A percentile compares a stretch with the other conserved stretches of the same genome.
Evolutionary conservation across 2,329 filamentous ascomycete species (phyloP).

Genomic region (Colletotrichum brevisporum): DNA sequence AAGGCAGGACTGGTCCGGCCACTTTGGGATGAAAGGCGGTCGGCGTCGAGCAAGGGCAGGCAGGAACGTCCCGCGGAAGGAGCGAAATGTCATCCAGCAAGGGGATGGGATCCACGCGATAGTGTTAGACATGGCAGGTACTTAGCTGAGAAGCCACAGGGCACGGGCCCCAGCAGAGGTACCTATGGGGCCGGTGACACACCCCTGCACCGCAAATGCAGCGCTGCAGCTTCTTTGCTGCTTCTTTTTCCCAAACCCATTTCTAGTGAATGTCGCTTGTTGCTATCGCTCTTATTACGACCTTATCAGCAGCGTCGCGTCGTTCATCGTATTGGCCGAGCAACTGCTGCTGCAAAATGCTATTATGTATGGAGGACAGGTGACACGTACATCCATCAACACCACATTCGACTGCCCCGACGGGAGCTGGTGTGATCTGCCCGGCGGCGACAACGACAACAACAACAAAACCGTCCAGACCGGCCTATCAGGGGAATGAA

Average conservation of each 20-base stretch:
- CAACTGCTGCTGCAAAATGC: too few relatives aligned
- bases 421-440: slow-evolving; percentile 28
- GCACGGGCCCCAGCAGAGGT: slow-evolving; percentile 16
- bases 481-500: slow-evolving; percentile 33
- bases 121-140: slow-evolving; percentile 40
- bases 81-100: slow-evolving; percentile 16
- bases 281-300: neutral
- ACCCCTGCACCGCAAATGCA: slow-evolving; percentile 35
- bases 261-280: neutral
- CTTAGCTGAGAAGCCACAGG: slow-evolving; percentile 31
- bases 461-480: slow-evolving; percentile 15
- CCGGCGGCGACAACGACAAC: slow-evolving; percentile 29
- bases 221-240: slow-evolving; percentile 30
- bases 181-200: slow-evolving; percentile 4
- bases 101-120: slow-evolving; percentile 24
- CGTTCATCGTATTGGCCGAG: neutral
- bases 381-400: slow-evolving; percentile 8
- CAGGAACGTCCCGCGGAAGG: slow-evolving; percentile 19
- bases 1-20: neutral
- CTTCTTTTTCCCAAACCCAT: slow-evolving; percentile 9
- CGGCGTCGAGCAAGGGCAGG: slow-evolving; percentile 13
- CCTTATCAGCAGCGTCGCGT: slow-evolving; percentile 1
- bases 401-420: slow-evolving; percentile 19
- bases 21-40: slow-evolving; percentile 31
- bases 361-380: neutral